Conservation (phyloP, 164 flowering plant genomes). For the Berberis thunbergii region DNA sequence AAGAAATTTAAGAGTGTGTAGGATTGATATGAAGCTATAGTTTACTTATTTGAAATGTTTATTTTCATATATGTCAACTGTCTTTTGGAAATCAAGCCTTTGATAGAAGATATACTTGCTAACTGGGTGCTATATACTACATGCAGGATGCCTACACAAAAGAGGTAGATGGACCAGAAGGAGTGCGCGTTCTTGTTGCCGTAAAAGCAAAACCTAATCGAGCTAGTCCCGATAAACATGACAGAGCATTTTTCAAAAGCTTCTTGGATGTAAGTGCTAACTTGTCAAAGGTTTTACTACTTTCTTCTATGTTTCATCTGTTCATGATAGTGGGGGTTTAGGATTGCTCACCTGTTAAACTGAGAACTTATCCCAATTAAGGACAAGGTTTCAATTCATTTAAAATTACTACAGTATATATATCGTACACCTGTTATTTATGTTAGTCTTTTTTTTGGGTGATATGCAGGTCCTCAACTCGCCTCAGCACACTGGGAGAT, state of each 20-base stretch:
- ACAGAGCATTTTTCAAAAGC: constrained; percentile 55
- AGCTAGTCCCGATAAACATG: constrained; percentile 37
- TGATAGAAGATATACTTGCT: not conserved
- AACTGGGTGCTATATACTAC: constrained; percentile 1
- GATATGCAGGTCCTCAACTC: constrained; percentile 53
- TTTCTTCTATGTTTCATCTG: not conserved
- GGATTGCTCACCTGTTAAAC: too few species aligned
- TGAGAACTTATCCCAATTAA: too few species aligned
- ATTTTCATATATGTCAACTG: too few species aligned
- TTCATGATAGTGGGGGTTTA: not conserved
- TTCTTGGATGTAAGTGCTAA: constrained; percentile 66
- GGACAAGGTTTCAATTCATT: not conserved
- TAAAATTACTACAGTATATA: too few species aligned
- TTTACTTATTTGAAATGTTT: too few species aligned
- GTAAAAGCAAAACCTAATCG: constrained; percentile 67
- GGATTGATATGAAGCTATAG: too few species aligned
- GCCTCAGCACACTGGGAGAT: constrained; percentile 54
- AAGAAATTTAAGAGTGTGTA: too few species aligned
- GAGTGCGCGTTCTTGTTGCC: constrained; percentile 70
- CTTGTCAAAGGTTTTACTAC: not conserved
- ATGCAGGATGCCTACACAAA: constrained; percentile 85
- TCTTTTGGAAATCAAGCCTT: not conserved
- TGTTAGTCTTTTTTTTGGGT: not conserved
- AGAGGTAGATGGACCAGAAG: constrained; percentile 51
- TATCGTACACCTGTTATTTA: too few species aligned